Conservation (phyloP, 2,329 filamentous ascomycete species). For the Aspergillus luchuensis region DNA sequence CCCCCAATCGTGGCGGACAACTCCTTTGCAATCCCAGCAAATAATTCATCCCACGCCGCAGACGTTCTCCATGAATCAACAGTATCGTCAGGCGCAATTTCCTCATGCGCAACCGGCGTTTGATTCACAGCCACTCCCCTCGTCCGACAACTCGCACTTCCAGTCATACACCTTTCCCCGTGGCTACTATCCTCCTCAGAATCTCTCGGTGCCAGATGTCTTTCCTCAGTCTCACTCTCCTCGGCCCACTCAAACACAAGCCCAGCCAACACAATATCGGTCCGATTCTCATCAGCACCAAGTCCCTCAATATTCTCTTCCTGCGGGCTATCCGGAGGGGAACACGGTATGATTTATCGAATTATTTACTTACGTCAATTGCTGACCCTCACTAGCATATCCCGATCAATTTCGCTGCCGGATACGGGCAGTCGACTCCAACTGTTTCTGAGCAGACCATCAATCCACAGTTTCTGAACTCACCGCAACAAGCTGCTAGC, state of each 20-base stretch:
- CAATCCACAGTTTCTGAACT: slow-evolving; percentile 42
- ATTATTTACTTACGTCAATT: neutral
- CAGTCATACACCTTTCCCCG: slow-evolving; percentile 36
- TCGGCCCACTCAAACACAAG: slow-evolving; percentile 27
- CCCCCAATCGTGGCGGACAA: slow-evolving; percentile 38
- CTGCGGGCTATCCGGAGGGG: slow-evolving; percentile 29
- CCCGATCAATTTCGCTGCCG: slow-evolving; percentile 34
- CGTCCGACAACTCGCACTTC: slow-evolving; percentile 36
- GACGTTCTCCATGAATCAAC: slow-evolving; percentile 29
- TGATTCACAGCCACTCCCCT: slow-evolving; percentile 31
- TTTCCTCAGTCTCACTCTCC: slow-evolving; percentile 30
- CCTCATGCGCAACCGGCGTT: slow-evolving; percentile 35
- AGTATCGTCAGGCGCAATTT: slow-evolving; percentile 37
- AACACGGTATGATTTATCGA: slow-evolving; percentile 24
- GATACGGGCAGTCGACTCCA: slow-evolving; percentile 29
- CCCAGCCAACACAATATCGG: slow-evolving; percentile 25
- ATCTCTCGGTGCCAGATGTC: slow-evolving; percentile 30
- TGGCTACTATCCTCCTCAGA: slow-evolving; percentile 35
- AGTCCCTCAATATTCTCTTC: slow-evolving; percentile 31
- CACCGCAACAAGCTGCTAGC: slow-evolving; percentile 27
- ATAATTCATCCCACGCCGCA: slow-evolving; percentile 29
- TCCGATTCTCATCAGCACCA: slow-evolving; percentile 22
- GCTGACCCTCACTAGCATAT: slow-evolving; percentile 26
- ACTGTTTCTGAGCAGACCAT: slow-evolving; percentile 38
- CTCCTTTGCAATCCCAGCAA: slow-evolving; percentile 31